A percentile compares a stretch with the other conserved stretches of the same genome.
Conservation (phyloP, 129 eudicot species). For the Lactuca saligna region DNA sequence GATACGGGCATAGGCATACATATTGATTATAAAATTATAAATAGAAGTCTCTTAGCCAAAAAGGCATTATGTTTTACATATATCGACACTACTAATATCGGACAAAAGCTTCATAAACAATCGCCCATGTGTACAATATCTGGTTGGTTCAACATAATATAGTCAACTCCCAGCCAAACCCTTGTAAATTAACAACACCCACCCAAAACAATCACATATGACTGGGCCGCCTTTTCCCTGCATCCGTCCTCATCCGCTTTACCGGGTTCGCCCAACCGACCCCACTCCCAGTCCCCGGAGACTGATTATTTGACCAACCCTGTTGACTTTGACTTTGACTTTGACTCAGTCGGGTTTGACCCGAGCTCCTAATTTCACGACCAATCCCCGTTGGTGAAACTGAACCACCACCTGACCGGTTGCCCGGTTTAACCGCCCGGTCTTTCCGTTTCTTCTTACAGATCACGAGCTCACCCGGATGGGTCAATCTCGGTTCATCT, state of each 20-base stretch:
- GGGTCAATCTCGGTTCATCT: slow-evolving; percentile 60
- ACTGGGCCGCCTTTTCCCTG: slow-evolving; percentile 85
- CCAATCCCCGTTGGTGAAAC: slow-evolving; percentile 51
- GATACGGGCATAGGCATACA: slow-evolving; percentile 16
- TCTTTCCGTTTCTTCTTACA: slow-evolving; percentile 96
- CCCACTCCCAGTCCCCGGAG: slow-evolving; percentile 41
- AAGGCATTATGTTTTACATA: slow-evolving; percentile 25
- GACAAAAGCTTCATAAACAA: slow-evolving; percentile 11
- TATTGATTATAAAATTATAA: neutral
- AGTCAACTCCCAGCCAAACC: neutral
- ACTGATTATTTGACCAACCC: slow-evolving; percentile 35
- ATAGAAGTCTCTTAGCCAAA: slow-evolving; percentile 12
- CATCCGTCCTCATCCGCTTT: slow-evolving; percentile 80
- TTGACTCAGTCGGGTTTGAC: slow-evolving; percentile 42
- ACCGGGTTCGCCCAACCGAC: slow-evolving; percentile 94
- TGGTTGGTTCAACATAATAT: slow-evolving; percentile 3
- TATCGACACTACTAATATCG: slow-evolving; percentile 24
- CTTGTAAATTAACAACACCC: slow-evolving; percentile 13
- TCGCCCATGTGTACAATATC: slow-evolving; percentile 15
- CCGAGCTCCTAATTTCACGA: slow-evolving; percentile 59
- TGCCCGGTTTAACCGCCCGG: slow-evolving; percentile 55
- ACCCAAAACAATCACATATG: slow-evolving; percentile 41
- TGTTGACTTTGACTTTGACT: slow-evolving; percentile 34
- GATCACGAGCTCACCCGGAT: slow-evolving; percentile 94
- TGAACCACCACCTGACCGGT: slow-evolving; percentile 51